Evolutionary conservation across 768 basidiomycete species (phyloP).

Genomic region (Exsudoporus frostii): DNA sequence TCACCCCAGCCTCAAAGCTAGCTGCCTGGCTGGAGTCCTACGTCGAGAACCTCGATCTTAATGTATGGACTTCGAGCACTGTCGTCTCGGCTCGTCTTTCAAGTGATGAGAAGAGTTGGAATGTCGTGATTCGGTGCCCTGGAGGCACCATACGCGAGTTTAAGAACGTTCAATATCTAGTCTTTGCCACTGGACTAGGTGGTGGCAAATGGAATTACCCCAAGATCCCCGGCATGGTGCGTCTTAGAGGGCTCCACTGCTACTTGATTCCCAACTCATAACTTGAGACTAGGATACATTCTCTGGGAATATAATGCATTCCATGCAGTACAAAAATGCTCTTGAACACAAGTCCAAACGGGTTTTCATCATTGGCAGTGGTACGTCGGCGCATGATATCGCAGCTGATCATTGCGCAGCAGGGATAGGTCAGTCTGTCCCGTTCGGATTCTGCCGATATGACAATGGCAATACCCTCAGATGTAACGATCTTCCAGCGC

Average conservation of each 20-base stretch:
- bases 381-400: conserved; percentile 4
- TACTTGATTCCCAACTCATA: neutral
- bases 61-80: conserved; percentile 54
- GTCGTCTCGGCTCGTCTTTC: conserved; percentile 28
- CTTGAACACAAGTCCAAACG: conserved; percentile 2
- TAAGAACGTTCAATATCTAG: conserved; percentile 41
- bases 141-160: conserved; percentile 33
- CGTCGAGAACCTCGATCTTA: conserved; percentile 52
- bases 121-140: conserved; percentile 34
- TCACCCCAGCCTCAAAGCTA: conserved; percentile 46
- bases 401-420: neutral
- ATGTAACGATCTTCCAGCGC: conserved; percentile 5
- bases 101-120: conserved; percentile 38
- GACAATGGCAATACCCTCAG: neutral
- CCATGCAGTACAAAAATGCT: conserved; percentile 1
- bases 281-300: neutral
- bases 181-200: conserved; percentile 51
- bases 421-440: neutral
- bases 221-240: conserved; percentile 38
- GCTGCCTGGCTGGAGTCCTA: conserved; percentile 63
- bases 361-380: conserved; percentile 5
- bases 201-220: conserved; percentile 42
- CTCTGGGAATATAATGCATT: conserved; percentile 3
- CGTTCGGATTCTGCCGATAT: neutral
- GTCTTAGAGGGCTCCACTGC: neutral